Evolutionary conservation across 495 filamentous ascomycete genomes (phyloP).

Genomic region (Penicillium soppii): DNA sequence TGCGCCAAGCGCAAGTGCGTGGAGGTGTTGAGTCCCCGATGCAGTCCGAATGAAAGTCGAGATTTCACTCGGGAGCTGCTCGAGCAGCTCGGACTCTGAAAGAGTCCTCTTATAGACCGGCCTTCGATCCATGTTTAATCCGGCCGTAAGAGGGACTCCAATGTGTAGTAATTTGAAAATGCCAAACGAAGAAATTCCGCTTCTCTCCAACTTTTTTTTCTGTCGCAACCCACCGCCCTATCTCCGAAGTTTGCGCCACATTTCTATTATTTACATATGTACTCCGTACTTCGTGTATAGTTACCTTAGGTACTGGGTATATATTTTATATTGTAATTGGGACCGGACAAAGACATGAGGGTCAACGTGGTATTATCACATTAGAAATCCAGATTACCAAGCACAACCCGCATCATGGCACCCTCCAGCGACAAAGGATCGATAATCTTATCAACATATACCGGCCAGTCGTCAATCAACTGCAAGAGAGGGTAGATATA

Average conservation of each 20-base stretch:
- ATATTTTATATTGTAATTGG: too few relatives aligned
- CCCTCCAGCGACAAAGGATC: conserved; percentile 24
- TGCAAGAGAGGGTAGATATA: conserved; percentile 24
- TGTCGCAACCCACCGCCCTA: too few relatives aligned
- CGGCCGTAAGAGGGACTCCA: conserved; percentile 39
- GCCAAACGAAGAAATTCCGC: conserved; percentile 20
- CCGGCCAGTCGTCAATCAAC: conserved; percentile 26
- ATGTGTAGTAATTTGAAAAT: conserved; percentile 23
- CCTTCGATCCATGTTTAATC: conserved; percentile 41
- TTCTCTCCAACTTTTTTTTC: conserved; percentile 37
- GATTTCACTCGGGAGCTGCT: conserved; percentile 63
- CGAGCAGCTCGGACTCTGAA: conserved; percentile 45
- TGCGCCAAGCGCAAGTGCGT: conserved; percentile 64
- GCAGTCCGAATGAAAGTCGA: conserved; percentile 61
- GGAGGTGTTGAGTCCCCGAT: conserved; percentile 63
- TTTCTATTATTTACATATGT: too few relatives aligned
- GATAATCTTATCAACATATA: conserved; percentile 23
- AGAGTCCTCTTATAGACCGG: conserved; percentile 48
- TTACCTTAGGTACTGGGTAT: too few relatives aligned
- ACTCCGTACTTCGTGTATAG: too few relatives aligned
- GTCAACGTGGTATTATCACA: conserved; percentile 1
- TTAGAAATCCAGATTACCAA: conserved; percentile 22
- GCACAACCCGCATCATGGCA: conserved; percentile 24
- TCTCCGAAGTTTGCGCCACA: too few relatives aligned
- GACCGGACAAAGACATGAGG: too few relatives aligned